Evolutionary conservation across 2,329 filamentous ascomycete species (phyloP), one percentile per base, ranked within the genome.

Genomic region (Tricladium varicosporioides): DNA sequence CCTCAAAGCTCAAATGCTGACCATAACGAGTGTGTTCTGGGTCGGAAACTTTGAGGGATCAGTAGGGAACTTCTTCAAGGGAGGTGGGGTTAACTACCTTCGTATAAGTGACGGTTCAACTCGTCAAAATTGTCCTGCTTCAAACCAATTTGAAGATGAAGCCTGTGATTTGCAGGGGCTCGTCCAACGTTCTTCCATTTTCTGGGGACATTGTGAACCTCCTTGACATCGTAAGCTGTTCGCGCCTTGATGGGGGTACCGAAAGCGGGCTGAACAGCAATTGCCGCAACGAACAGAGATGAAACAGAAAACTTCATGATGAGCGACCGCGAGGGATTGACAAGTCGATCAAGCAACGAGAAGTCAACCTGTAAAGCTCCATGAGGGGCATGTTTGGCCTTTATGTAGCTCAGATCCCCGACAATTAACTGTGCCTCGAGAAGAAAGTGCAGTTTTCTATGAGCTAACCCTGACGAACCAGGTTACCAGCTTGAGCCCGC

Each of bases 121-220:
- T 79, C 77, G 8, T 75, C 74, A 56, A 83, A 81, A 33, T 78
- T 78, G 56, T 75, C 73, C 67, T 85, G 82, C 73, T 80, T 83
- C 60, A 85, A 67, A 32, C 78, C 82, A 65, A 85, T 84, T 48
- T 81, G 77, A 43, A 85, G 70, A 47, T 80, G 71, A 59, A 85
- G 75, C 22, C 74, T 70, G 58, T 80, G 75, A 27, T 74, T 69
- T 40, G 75, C 74, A 40, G 78, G 73, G 1, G 81, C 77, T 33
- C 74, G 70, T 18, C 74, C 75, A 51, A 78, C 65, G 53, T 73
- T 74, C 10, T 69, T 74, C 82, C 82, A 85, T 51, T 71, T 73
- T 16, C 70, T 69, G 8, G 82, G 81, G 10, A 80, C 77, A 63
- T 69, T 63, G 66, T 84, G 80, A n/a, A 73, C 73, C 58, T 85